These are phyloP conservation scores for Penicillium olsonii DNA, from an alignment of 2,329 filamentous ascomycete genomes.

Conservation along the genomic window DNA sequence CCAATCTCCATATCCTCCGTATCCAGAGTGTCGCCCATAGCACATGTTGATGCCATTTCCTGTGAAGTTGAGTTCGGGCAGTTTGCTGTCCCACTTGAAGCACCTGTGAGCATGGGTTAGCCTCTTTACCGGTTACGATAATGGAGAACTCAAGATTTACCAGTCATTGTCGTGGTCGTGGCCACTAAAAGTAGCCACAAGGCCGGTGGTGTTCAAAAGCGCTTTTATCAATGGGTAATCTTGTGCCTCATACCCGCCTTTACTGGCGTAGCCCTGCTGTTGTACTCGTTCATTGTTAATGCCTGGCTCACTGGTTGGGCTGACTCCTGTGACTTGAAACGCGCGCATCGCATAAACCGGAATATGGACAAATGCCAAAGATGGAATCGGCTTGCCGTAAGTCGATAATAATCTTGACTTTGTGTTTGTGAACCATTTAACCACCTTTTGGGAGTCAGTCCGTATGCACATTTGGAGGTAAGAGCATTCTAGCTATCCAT, in stretches of 20 bases:
- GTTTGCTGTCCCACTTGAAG: conserved; percentile 41
- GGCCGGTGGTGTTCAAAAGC: conserved; percentile 54
- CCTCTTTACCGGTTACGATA: conserved; percentile 19
- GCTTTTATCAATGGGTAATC: conserved; percentile 66
- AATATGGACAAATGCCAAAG: conserved; percentile 59
- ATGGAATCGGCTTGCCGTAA: conserved; percentile 46
- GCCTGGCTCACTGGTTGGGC: conserved; percentile 46
- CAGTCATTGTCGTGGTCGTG: conserved; percentile 68
- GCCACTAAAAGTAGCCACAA: conserved; percentile 63
- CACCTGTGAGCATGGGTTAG: conserved; percentile 31
- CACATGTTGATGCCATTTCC: conserved; percentile 55
- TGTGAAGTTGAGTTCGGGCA: conserved; percentile 32
- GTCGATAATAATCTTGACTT: conserved; percentile 28
- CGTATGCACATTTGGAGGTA: neutral
- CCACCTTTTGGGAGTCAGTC: conserved; percentile 22
- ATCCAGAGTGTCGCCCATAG: conserved; percentile 67
- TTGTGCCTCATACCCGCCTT: conserved; percentile 43
- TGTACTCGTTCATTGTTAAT: conserved; percentile 50
- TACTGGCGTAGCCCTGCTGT: conserved; percentile 22
- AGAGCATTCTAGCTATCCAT: neutral
- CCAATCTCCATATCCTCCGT: conserved; percentile 69
- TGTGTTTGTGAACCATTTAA: conserved; percentile 48
- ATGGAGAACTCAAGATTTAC: conserved; percentile 52
- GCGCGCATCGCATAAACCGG: conserved; percentile 47
- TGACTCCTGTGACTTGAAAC: conserved; percentile 48